Base-by-base conservation (phyloP, 768 basidiomycete genomes). In the Arthromyces matolae region DNA sequence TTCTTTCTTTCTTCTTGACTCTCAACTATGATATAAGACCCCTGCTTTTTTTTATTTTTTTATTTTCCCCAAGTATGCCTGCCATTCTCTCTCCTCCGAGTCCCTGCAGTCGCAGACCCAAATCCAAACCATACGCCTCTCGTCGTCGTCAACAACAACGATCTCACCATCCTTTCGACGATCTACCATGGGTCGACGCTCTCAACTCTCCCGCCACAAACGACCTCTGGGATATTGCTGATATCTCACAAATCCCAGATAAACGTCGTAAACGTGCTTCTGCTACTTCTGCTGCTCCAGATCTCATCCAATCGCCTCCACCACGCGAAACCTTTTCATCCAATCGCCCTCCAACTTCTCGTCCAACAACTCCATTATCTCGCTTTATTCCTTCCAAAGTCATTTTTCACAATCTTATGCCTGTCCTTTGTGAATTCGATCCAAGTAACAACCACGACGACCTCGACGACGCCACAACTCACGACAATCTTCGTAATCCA, bases 161-260 rank as follows among this genome's bases (percentile, higher is more conserved):
- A n/a, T n/a, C n/a, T n/a, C n/a, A n/a, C 25, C 71, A 72, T 36
- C 46, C 60, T 3, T 84, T 86, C 60, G 84, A 86, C 66, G 68
- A 73, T 22, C 74, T 87, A 8, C 81, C 84, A 4, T 87, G 84
- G 84, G 81, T 84, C 43, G 71, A 81, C 20, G 71, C 77, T 7
- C 66, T 86, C 41, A 79, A 86, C 42, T 50, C 65, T 42, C 51
- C 76, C 5, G 68, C 75, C 12, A 70, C 76, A 43, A 55, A 57
- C 48, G 68, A 71, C 56, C 65, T 65, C 14, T 72, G 71, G 60
- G 80, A 85, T 56, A 77, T 84, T 50, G 83, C 83, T 45, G 83
- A 86, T 65, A 76, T 85, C 35, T 84, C 83, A 1, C 78, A 81
- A 51, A 57, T 84, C n/a, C 71, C 71, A 20, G 64, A 63, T 45